A percentile compares a stretch with the other conserved stretches of the same genome.
phyloP scores from a whole-genome alignment of 2,329 filamentous ascomycete genomes.

The Cryphonectria japonica region DNA sequence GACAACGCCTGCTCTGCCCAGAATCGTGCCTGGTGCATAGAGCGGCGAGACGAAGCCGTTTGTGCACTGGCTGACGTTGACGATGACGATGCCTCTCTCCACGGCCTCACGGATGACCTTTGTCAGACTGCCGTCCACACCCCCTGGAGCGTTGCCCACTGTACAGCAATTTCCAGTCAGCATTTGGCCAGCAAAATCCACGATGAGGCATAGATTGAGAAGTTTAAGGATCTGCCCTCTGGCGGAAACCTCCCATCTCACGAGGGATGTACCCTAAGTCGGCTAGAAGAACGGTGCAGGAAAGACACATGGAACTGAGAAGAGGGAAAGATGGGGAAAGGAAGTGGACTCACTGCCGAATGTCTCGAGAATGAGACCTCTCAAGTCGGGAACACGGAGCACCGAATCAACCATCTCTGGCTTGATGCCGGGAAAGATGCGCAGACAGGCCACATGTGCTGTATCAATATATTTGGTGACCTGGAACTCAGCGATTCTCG shows the following conservation, averaged over 20 bases:
- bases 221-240: background rate
- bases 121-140: constrained; percentile 77
- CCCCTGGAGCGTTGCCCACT: constrained; percentile 83
- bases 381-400: constrained; percentile 73
- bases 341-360: constrained; percentile 59
- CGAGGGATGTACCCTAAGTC: background rate
- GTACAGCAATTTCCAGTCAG: constrained; percentile 38
- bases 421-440: constrained; percentile 90
- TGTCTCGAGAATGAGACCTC: constrained; percentile 84
- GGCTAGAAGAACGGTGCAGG: background rate
- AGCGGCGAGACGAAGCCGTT: constrained; percentile 76
- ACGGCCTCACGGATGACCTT: constrained; percentile 78
- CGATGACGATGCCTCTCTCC: constrained; percentile 78
- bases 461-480: constrained; percentile 79
- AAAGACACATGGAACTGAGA: background rate
- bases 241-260: background rate
- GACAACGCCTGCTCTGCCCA: constrained; percentile 83
- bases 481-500: constrained; percentile 72
- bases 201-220: background rate
- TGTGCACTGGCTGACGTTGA: constrained; percentile 90
- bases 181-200: background rate
- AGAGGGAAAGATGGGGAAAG: background rate
- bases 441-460: constrained; percentile 85
- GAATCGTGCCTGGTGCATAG: constrained; percentile 76
- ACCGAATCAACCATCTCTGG: constrained; percentile 93